phyloP scores from a whole-genome alignment of 2,329 filamentous ascomycete genomes.

The Bipolaris cookei region DNA sequence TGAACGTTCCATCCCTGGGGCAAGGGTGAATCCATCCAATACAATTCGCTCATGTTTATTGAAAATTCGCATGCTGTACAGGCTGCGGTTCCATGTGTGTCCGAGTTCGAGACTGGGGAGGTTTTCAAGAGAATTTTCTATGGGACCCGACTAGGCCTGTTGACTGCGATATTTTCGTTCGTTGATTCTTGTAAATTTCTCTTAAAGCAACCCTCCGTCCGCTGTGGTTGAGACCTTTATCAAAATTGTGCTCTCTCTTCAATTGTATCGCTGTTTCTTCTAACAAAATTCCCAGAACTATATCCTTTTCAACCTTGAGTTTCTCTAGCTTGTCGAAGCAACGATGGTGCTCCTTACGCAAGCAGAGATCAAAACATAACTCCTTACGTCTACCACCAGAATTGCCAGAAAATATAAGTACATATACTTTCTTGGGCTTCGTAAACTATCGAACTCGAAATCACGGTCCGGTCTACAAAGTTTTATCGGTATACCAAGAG shows the following conservation, averaged over 20 bases:
- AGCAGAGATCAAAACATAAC: not conserved
- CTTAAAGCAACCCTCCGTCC: too few relatives aligned
- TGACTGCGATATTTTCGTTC: too few relatives aligned
- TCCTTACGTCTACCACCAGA: not conserved
- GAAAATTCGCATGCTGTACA: not conserved
- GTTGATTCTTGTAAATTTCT: not conserved
- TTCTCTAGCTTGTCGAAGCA: not conserved
- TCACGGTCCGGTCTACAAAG: not conserved
- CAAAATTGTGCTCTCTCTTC: not conserved
- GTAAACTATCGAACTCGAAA: not conserved
- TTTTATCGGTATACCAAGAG: not conserved
- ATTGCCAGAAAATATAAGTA: not conserved
- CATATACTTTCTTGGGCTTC: not conserved
- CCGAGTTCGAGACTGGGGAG: not conserved
- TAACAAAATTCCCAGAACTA: too few relatives aligned
- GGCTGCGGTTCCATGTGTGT: not conserved
- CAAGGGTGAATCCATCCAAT: not conserved
- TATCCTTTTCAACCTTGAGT: not conserved
- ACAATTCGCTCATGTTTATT: not conserved
- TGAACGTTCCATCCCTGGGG: not conserved
- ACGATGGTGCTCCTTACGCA: not conserved
- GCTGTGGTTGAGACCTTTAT: not conserved
- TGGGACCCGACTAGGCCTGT: too few relatives aligned
- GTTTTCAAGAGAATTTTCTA: not conserved
- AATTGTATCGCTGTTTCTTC: too few relatives aligned